Evolutionary conservation across 73 alveolate genomes (phyloP), one percentile per base, ranked within the genome.

Genomic region (Chromera velia): DNA sequence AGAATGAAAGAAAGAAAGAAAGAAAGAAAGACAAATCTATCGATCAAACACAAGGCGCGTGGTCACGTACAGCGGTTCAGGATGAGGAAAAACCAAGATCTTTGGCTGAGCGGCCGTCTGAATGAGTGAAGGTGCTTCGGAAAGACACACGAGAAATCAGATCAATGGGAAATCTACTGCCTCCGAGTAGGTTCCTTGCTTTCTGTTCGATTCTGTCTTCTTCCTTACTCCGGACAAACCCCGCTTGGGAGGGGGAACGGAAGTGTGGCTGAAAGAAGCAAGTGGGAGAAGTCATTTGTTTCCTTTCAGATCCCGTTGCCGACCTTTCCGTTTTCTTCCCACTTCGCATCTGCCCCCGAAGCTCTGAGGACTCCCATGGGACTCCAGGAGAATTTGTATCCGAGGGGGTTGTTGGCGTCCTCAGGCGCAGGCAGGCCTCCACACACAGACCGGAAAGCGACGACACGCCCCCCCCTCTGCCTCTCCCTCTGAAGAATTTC

Each of bases 401-500:
- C 89, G 40, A 88, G 68, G 0, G 94, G 94, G 67, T 88, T 88
- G 71, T 84, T 85, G 28, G 88, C 83, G 34, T 77, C 81, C 70
- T 88, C 90, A 55, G 94, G 89, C 13, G 87, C 88, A 24, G 94
- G 94, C 29, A 88, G 86, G 0, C 90, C 94, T 31, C 94, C 94
- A 74, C 93, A 88, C 84, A 83, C 82, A 46, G 86, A 68, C 72
- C 84, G 90, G 76, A 83, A 88, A 28, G 82, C 81, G 1, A 74
- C 80, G 9, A 88, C 64, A 62, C 80, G 82, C 29, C 72, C 74
- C 1, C 88, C 88, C 1, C 30, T 70, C 24, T 71, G 85, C 66
- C 80, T 84, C 19, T 81, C 79, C 72, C 84, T 88, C 63, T 84
- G 82, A 31, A 55, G 55, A 9, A 88, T 81, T 47, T 84, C 82